Percentiles rank a stretch among this genome's conserved stretches.
These are phyloP conservation scores for Pseudopithomyces chartarum DNA, from an alignment of 2,329 filamentous ascomycete species.

Conservation along the genomic window DNA sequence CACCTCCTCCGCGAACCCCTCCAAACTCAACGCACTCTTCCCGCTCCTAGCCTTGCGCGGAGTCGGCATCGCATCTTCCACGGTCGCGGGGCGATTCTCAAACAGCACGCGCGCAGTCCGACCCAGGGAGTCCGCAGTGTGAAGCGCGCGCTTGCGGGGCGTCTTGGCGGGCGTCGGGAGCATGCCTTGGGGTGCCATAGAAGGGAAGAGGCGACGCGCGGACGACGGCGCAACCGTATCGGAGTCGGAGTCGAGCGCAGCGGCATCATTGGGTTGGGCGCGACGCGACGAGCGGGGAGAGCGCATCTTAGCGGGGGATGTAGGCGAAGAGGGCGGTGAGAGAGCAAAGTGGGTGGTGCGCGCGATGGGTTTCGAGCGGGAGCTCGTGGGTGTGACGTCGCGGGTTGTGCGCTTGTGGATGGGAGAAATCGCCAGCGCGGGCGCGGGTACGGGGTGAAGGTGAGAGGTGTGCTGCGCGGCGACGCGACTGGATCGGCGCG, in stretches of 20 bases:
- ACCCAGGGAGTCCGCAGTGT: conserved; percentile 48
- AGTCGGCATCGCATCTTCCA: conserved; percentile 63
- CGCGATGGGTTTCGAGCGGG: conserved; percentile 24
- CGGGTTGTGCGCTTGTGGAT: conserved; percentile 30
- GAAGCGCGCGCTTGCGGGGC: conserved; percentile 63
- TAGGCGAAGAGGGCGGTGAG: conserved; percentile 50
- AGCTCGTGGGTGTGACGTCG: conserved; percentile 36
- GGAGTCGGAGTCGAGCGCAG: conserved; percentile 36
- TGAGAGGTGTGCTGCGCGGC: conserved; percentile 55
- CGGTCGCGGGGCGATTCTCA: conserved; percentile 65
- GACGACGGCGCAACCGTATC: conserved; percentile 34
- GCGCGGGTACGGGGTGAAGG: conserved; percentile 29
- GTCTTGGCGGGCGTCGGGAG: conserved; percentile 82
- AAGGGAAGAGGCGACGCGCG: conserved; percentile 29
- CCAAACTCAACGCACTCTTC: conserved; percentile 54
- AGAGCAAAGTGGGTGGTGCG: conserved; percentile 55
- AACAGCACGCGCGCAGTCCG: conserved; percentile 61
- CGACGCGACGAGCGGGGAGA: conserved; percentile 39
- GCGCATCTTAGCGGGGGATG: conserved; percentile 37
- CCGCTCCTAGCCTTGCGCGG: conserved; percentile 64
- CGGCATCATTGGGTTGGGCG: conserved; percentile 24
- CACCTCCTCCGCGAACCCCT: conserved; percentile 46
- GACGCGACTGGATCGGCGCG: conserved; percentile 67
- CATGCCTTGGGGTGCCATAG: conserved; percentile 55
- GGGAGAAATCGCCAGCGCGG: conserved; percentile 18